Base-by-base conservation (phyloP, 371 early-diverging fungal genomes). In the Conidiobolus coronatus region DNA sequence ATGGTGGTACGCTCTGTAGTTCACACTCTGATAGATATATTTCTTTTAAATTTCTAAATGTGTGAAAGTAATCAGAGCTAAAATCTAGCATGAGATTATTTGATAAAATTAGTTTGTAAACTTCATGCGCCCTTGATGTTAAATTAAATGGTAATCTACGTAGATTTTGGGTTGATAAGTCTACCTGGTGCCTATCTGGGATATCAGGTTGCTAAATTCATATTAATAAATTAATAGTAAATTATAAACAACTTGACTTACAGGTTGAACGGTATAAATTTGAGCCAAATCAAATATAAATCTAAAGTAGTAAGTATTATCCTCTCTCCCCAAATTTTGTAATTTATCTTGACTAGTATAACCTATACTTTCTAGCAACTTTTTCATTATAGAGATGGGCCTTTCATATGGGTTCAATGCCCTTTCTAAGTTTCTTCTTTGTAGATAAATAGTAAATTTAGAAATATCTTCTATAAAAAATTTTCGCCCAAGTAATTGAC, bases 291-390 rank as follows among this genome's bases (percentile, higher is more conserved):
- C 66, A 57, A 86, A 75, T 1, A 69, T 68, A 51, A 85, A 84
- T 18, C 81, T 73, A 54, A 75, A 73, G 17, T 86, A 53, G 43
- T 85, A 85, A 19, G 81, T 77, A 55, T 85, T 80, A 52, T 88
- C 87, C 50, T 87, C 87, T 48, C 85, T 64, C 2, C 79, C 80
- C 6, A 81, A 61, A 23, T 76, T 69, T 45, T 80, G 75, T 19
- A 87, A 62, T 44, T 68, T 73, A 56, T 88, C 86, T 36, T 71
- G 61, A n/a, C 71, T 71, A 4, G 73, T 71, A 43, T 85, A 85
- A 5, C 86, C 86, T 52, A 79, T 77, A 51, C 79, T 76, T 50
- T 75, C 69, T 35, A 86, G 52, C 18, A 72, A 57, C 23, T 52
- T 63, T 52, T 79, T 77, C 43, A 80, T 68, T 12, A 83, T 77